These are phyloP conservation scores for Neofusicoccum laricinum DNA, from an alignment of 2,329 filamentous ascomycete species.

Conservation along the genomic window DNA sequence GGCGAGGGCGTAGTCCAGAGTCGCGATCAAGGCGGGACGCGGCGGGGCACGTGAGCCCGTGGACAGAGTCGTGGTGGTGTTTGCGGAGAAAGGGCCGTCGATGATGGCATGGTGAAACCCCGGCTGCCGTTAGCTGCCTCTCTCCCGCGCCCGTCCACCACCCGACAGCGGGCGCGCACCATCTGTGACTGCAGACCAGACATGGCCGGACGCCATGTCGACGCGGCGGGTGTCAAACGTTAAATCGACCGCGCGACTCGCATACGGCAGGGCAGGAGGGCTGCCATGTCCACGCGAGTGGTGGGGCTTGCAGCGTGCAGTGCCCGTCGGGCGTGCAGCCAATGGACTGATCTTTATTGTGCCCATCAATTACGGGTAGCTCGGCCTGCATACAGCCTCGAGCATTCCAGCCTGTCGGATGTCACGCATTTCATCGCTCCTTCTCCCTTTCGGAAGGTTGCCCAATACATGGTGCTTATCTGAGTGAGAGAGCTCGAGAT, in stretches of 20 bases:
- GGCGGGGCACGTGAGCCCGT: neutral
- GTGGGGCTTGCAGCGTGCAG: neutral
- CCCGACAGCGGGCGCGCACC: neutral
- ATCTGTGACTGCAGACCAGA: neutral
- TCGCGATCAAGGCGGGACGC: neutral
- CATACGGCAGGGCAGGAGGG: neutral
- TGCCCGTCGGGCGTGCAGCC: neutral
- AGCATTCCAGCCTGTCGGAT: neutral
- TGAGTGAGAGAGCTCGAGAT: too few species aligned
- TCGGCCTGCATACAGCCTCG: neutral
- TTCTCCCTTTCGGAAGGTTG: neutral
- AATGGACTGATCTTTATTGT: neutral
- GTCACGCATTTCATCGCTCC: neutral
- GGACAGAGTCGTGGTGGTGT: neutral
- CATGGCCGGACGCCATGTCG: neutral
- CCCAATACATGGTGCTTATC: neutral
- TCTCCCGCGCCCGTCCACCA: neutral
- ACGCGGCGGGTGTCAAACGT: neutral
- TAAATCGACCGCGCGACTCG: neutral
- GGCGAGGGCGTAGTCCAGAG: neutral
- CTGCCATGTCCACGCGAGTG: neutral
- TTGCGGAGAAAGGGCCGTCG: conserved; percentile 1
- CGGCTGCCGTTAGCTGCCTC: neutral
- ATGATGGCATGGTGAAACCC: conserved; percentile 2
- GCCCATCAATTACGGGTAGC: neutral